Percentiles rank a stretch among this genome's conserved stretches.
Evolutionary conservation across 2,329 filamentous ascomycete species (phyloP).

Genomic region (Colletotrichum siamense): DNA sequence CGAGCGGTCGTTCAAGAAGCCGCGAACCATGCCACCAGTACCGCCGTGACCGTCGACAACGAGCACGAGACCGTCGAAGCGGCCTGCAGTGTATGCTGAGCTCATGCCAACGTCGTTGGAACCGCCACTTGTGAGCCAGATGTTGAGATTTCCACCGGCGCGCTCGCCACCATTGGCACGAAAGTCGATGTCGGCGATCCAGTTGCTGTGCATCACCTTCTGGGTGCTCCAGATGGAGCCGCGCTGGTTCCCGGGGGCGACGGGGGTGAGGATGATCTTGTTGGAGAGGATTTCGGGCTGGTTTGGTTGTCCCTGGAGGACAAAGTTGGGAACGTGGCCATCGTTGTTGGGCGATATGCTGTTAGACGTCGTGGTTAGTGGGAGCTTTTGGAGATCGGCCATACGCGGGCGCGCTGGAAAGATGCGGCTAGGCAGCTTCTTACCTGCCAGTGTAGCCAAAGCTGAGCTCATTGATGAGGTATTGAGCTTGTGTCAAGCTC

Average conservation of each 20-base stretch:
- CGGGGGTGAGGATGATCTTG: conserved; percentile 89
- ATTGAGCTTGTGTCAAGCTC: conserved; percentile 64
- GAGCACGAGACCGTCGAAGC: conserved; percentile 89
- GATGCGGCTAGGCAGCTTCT: conserved; percentile 19
- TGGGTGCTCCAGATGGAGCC: conserved; percentile 81
- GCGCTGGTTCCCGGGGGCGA: conserved; percentile 83
- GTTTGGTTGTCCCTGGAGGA: conserved; percentile 60
- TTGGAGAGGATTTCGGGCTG: conserved; percentile 78
- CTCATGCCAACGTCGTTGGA: conserved; percentile 68
- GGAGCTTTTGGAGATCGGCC: background rate
- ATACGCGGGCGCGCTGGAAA: background rate
- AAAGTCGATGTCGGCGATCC: conserved; percentile 87
- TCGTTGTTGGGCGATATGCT: conserved; percentile 22
- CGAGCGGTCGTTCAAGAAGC: conserved; percentile 91
- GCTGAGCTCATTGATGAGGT: conserved; percentile 74
- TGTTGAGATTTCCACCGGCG: conserved; percentile 86
- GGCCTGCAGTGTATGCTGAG: conserved; percentile 83
- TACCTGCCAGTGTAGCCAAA: conserved; percentile 76
- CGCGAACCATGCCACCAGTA: conserved; percentile 79
- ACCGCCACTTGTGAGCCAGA: conserved; percentile 85
- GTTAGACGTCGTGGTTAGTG: background rate
- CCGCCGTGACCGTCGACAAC: conserved; percentile 86
- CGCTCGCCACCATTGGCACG: conserved; percentile 85
- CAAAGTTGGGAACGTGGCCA: conserved; percentile 56
- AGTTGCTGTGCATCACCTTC: conserved; percentile 68